These are phyloP conservation scores for Eucalyptus rudis DNA, from an alignment of 345 rosid genomes.

Conservation along the genomic window DNA sequence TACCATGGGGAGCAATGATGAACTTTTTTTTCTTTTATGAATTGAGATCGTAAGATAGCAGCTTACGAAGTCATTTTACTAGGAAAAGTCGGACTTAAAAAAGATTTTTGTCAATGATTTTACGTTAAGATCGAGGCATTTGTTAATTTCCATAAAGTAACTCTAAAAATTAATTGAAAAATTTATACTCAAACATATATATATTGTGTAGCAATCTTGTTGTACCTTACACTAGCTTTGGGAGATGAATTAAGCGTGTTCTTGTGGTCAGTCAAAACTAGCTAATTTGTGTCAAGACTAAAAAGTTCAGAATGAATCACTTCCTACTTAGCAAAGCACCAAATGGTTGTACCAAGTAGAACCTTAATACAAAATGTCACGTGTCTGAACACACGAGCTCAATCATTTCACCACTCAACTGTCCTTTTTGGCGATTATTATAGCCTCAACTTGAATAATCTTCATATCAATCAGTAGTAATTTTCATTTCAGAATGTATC, in stretches of 20 bases:
- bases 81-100: fast-evolving
- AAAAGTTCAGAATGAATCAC: background rate
- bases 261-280: background rate
- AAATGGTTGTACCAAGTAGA: background rate
- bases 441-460: background rate
- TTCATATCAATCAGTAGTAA: background rate
- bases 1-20: too few species aligned
- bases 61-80: too few species aligned
- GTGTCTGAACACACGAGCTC: background rate
- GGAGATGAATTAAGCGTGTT: background rate
- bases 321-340: background rate
- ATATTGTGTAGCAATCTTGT: too few species aligned
- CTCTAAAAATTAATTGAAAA: too few species aligned
- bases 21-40: too few species aligned
- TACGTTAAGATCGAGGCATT: too few species aligned
- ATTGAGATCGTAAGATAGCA: too few species aligned
- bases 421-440: background rate
- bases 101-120: fast-evolving
- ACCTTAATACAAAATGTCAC: background rate
- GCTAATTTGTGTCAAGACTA: background rate
- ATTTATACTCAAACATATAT: too few species aligned
- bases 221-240: too few species aligned
- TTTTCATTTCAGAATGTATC: background rate
- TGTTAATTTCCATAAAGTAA: too few species aligned
- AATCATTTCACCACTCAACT: background rate